phyloP scores from a whole-genome alignment of 1,139 yeast species.

The Meyerozyma athensensis region DNA sequence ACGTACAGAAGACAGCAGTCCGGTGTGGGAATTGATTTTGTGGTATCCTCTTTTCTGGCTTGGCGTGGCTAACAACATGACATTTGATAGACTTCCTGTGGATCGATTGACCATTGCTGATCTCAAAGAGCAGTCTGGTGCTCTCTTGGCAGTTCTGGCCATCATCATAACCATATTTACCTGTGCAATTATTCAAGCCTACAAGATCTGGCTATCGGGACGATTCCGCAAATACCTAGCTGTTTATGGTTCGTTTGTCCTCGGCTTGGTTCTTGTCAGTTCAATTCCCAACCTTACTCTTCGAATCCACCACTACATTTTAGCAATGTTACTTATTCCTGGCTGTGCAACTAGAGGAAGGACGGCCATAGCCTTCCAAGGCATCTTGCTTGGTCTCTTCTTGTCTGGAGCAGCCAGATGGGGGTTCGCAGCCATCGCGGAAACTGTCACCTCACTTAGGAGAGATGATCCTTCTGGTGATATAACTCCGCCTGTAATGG shows the following conservation, averaged over 20 bases:
- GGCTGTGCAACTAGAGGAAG: conserved; percentile 81
- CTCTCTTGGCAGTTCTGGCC: conserved; percentile 56
- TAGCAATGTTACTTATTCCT: conserved; percentile 74
- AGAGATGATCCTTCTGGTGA: conserved; percentile 74
- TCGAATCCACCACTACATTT: conserved; percentile 83
- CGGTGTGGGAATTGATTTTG: conserved; percentile 50
- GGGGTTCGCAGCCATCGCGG: conserved; percentile 90
- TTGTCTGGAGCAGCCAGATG: conserved; percentile 86
- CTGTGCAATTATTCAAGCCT: conserved; percentile 71
- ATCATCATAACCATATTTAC: conserved; percentile 41
- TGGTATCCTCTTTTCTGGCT: conserved; percentile 87
- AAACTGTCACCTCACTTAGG: conserved; percentile 62
- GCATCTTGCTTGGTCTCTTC: conserved; percentile 73
- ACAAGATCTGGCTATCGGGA: conserved; percentile 76
- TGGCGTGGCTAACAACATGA: conserved; percentile 79
- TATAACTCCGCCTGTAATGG: conserved; percentile 53
- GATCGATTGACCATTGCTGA: conserved; percentile 76
- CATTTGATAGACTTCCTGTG: conserved; percentile 83
- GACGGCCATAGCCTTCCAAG: conserved; percentile 72
- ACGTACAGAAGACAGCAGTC: conserved; percentile 7
- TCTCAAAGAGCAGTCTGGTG: conserved; percentile 71
- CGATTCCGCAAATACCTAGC: conserved; percentile 53
- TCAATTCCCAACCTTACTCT: conserved; percentile 66
- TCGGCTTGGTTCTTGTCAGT: conserved; percentile 43
- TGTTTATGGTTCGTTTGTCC: conserved; percentile 47